Evolutionary conservation across 2,329 filamentous ascomycete genomes (phyloP), one percentile per base, ranked within the genome.

Genomic region (Diaporthe sp.): DNA sequence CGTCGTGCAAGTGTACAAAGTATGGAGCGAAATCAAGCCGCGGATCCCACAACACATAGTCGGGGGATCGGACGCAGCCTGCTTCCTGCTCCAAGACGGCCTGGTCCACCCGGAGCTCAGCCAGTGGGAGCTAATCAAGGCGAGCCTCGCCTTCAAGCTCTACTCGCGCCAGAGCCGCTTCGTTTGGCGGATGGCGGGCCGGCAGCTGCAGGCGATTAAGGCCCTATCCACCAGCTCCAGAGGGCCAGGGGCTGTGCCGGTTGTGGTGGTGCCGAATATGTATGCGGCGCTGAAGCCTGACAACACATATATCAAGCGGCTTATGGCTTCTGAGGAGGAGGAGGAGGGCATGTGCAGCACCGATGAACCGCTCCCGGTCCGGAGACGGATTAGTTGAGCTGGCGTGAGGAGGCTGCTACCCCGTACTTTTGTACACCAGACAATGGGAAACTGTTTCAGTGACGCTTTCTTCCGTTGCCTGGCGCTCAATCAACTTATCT

Each of bases 111-210:
- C 79, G 0, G 82, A 83, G 4, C 74, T 84, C 15, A 86, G 83
- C 58, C 80, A 77, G 8, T 91, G 88, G 89, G 83, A 85, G 8
- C 80, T 89, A 4, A 80, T 91, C 34, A 89, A 89, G 75, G 90
- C 89, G 0, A 90, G 88, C 2, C 82, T 82, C 9, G 80, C 84
- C 4, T 90, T 89, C 79, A 85, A 85, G 65, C 58, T 82, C 17
- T 84, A 82, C 49, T 82, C 85, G 77, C 75, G 8, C 0, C 74
- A 65, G 0, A 73, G 81, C 1, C 78, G 60, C 0, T 87, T 90
- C 73, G 79, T 84, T 1, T 91, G 88, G 88, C 81, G 80, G n/a
- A 84, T 91, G 76, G 86, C 86, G 0, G 89, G 89, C 0, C 82
- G 81, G 1, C 89, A 91, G 79, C 83, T 91, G 4, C 85, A 84